These are phyloP conservation scores for Suhomyces sp. DNA, from an alignment of 805 yeast genomes.

Conservation along the genomic window DNA sequence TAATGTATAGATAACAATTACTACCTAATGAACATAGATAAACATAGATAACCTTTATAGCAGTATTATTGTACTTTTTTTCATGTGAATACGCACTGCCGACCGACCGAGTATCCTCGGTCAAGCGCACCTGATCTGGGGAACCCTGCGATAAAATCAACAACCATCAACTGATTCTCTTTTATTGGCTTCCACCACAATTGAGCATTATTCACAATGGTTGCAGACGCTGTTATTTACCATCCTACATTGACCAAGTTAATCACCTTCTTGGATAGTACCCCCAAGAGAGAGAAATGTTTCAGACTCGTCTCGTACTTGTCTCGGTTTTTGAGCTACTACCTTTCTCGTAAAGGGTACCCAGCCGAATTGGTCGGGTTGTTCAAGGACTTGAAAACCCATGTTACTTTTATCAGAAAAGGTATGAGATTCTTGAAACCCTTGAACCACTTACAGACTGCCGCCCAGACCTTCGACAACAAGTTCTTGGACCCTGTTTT, in stretches of 20 bases:
- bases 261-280: constrained; percentile 60
- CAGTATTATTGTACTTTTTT: no score
- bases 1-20: no score
- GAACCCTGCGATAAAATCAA: not conserved
- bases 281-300: constrained; percentile 77
- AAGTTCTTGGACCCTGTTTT: constrained; percentile 62
- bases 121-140: not conserved
- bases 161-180: no score
- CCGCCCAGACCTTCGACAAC: constrained; percentile 64
- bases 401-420: constrained; percentile 73
- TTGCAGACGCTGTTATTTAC: constrained; percentile 62
- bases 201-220: constrained; percentile 40
- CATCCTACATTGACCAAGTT: constrained; percentile 70
- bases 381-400: constrained; percentile 55
- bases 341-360: constrained; percentile 56
- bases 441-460: constrained; percentile 64
- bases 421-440: constrained; percentile 84
- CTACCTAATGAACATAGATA: no score
- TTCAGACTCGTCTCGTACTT: constrained; percentile 78
- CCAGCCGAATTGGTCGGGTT: constrained; percentile 44
- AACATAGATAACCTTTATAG: no score
- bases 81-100: not conserved
- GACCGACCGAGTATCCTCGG: not conserved
- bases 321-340: constrained; percentile 67
- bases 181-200: not conserved